Conservation (phyloP, 1,139 yeast species). For the Taphrina populina region DNA sequence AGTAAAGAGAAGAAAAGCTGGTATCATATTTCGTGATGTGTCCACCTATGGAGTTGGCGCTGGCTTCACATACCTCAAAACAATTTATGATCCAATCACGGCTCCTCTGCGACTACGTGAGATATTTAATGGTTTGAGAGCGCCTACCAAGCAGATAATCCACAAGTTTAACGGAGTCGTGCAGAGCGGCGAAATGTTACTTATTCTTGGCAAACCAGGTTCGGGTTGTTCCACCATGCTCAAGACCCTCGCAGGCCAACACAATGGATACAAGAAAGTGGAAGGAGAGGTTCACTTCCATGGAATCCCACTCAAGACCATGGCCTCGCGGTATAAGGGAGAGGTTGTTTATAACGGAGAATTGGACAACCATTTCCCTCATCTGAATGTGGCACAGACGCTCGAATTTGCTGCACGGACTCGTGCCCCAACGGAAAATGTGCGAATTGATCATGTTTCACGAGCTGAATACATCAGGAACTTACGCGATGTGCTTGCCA, state of each 20-base stretch:
- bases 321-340: conserved; percentile 58
- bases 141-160: conserved; percentile 55
- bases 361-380: conserved; percentile 56
- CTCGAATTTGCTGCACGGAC: conserved; percentile 62
- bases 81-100: conserved; percentile 65
- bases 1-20: conserved; percentile 44
- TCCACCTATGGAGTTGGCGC: conserved; percentile 74
- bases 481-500: conserved; percentile 65
- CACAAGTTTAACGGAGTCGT: conserved; percentile 50
- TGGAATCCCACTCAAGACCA: conserved; percentile 53
- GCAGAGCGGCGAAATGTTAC: conserved; percentile 55
- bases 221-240: conserved; percentile 57
- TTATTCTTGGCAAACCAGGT: conserved; percentile 52
- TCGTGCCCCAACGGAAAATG: conserved; percentile 59
- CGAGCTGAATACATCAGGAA: conserved; percentile 61
- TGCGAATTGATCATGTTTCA: conserved; percentile 57
- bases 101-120: conserved; percentile 48
- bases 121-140: conserved; percentile 48
- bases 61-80: conserved; percentile 64
- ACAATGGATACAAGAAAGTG: conserved; percentile 64
- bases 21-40: conserved; percentile 66
- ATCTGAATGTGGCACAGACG: conserved; percentile 69
- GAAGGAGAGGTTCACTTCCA: conserved; percentile 54
- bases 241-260: conserved; percentile 58
- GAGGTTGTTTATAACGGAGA: conserved; percentile 74